Conservation (phyloP, 441 rosid genomes). For the Erodium moschatum region DNA sequence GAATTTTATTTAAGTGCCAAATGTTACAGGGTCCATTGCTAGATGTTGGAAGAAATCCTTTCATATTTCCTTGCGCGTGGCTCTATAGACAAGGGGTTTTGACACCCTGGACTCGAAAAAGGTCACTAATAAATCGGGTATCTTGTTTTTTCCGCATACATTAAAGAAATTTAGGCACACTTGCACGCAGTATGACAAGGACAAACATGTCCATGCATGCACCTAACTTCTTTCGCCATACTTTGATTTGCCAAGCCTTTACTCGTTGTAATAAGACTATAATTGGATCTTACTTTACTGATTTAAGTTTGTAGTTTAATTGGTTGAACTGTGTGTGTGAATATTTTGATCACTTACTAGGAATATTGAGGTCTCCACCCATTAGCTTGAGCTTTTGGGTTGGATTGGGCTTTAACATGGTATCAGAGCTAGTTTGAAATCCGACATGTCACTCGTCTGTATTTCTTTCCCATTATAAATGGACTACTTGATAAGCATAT, state of each 20-base stretch:
- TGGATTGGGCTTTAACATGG: no score
- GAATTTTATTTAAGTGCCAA: conserved; percentile 17
- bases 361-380: no score
- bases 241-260: not conserved
- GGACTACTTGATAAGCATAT: no score
- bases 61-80: conserved; percentile 75
- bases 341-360: no score
- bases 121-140: conserved; percentile 35
- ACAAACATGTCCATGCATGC: conserved; percentile 6
- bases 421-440: no score
- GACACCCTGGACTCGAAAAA: conserved; percentile 72
- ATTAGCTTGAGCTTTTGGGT: no score
- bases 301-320: not conserved
- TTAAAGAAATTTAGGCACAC: not conserved
- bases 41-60: conserved; percentile 77
- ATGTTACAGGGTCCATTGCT: conserved; percentile 74
- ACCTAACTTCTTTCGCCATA: not conserved
- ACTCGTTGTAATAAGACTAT: not conserved
- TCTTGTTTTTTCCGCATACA: conserved; percentile 20
- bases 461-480: no score
- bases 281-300: not conserved
- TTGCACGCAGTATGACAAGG: not conserved
- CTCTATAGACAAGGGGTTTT: conserved; percentile 72
- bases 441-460: no score
- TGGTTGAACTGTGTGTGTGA: no score